Conservation (phyloP, 2,329 filamentous ascomycete species). For the Pseudogymnoascus sp. region DNA sequence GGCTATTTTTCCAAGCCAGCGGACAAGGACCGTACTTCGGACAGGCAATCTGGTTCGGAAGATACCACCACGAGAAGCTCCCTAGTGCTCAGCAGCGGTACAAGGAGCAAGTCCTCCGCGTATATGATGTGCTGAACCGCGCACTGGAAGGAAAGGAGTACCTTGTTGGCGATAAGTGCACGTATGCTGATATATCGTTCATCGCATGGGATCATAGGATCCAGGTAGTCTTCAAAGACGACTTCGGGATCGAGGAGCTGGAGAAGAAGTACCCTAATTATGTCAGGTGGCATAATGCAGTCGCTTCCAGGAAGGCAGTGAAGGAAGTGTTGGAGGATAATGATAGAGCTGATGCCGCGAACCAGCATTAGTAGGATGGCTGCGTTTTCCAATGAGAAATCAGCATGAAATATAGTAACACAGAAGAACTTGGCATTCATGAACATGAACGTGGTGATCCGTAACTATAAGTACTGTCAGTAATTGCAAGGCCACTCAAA, state of each 20-base stretch:
- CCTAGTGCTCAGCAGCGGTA: conserved; percentile 36
- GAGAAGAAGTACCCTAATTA: conserved; percentile 13
- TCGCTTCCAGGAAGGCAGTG: conserved; percentile 13
- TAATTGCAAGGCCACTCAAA: background rate
- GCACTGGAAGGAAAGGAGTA: conserved; percentile 29
- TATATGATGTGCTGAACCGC: conserved; percentile 34
- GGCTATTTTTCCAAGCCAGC: conserved; percentile 31
- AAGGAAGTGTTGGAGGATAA: conserved; percentile 15
- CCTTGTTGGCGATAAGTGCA: conserved; percentile 31
- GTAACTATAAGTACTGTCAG: background rate
- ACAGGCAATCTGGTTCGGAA: conserved; percentile 24
- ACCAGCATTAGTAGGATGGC: background rate
- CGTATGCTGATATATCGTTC: conserved; percentile 32
- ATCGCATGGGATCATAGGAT: conserved; percentile 22
- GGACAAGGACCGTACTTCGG: conserved; percentile 35
- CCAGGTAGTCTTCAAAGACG: conserved; percentile 2
- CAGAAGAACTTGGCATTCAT: background rate
- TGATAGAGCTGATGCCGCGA: background rate
- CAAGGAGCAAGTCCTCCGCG: conserved; percentile 33
- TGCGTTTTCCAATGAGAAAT: background rate
- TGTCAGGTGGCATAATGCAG: conserved; percentile 9
- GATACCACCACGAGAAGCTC: conserved; percentile 31
- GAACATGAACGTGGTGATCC: background rate
- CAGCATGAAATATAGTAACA: background rate
- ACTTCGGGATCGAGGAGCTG: background rate